phyloP scores from a whole-genome alignment of 768 basidiomycete genomes.

The Lactifluus subvellereus region DNA sequence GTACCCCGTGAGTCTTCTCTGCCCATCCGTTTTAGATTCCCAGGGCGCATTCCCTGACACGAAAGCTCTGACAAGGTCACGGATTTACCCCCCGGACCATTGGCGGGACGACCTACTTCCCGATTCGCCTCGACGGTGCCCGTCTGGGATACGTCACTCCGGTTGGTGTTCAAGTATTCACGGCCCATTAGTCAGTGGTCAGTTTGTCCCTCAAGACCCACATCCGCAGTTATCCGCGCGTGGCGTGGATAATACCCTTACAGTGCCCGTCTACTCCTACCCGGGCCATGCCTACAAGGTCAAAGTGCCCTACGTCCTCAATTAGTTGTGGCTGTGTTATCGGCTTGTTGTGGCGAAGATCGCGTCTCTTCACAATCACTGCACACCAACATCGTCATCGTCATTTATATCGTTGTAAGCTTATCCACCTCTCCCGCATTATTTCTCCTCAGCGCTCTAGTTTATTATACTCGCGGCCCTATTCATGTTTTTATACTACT shows the following conservation, averaged over 20 bases:
- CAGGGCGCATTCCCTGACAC: neutral
- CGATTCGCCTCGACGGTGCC: slow-evolving; percentile 5
- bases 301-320: no score
- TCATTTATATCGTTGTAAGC: neutral
- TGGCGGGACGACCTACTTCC: slow-evolving; percentile 20
- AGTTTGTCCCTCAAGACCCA: neutral
- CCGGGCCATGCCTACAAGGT: neutral
- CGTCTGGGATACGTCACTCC: slow-evolving; percentile 15
- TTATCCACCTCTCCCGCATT: neutral
- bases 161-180: slow-evolving; percentile 13
- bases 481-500: neutral
- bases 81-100: slow-evolving; percentile 3
- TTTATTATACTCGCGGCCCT: neutral
- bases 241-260: neutral
- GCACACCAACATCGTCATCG: neutral
- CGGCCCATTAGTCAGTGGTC: neutral
- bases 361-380: neutral
- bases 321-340: neutral
- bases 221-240: neutral
- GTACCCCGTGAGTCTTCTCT: neutral
- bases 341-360: neutral
- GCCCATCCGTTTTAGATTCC: neutral
- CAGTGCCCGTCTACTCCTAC: neutral
- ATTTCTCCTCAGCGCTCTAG: neutral
- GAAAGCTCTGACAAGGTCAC: neutral